Conservation (phyloP, 192 early-diverging fungal genomes). For the Dispira parvispora region DNA sequence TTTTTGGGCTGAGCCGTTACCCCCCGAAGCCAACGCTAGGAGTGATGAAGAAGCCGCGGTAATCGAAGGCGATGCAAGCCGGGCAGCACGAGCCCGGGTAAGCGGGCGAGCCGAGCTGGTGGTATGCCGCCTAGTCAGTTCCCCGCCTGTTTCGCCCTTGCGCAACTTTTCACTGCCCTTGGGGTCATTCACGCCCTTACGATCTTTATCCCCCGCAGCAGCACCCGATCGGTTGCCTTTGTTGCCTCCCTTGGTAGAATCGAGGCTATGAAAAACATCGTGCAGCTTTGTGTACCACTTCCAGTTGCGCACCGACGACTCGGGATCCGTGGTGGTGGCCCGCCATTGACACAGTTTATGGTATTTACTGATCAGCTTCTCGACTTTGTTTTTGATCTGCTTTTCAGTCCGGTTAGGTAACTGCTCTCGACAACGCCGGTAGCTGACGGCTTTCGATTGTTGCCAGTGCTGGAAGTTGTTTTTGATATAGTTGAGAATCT, state of each 20-base stretch:
- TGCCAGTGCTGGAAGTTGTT: slow-evolving; percentile 11
- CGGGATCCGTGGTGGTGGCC: slow-evolving; percentile 6
- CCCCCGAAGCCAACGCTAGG: background rate
- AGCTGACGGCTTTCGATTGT: slow-evolving; percentile 10
- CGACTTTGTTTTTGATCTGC: slow-evolving; percentile 11
- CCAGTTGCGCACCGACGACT: slow-evolving; percentile 5
- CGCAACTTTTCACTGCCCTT: no score
- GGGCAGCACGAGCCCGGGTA: background rate
- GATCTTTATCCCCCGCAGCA: no score
- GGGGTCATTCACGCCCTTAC: no score
- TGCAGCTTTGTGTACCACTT: slow-evolving; percentile 12
- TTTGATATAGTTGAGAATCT: slow-evolving; percentile 9
- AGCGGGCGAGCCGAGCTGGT: background rate
- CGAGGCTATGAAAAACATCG: slow-evolving; percentile 5
- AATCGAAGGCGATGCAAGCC: slow-evolving; percentile 6
- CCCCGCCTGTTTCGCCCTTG: background rate
- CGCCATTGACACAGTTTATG: slow-evolving; percentile 9
- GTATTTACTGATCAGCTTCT: slow-evolving; percentile 10
- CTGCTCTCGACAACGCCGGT: slow-evolving; percentile 10
- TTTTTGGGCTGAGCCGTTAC: no score
- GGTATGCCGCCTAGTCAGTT: background rate
- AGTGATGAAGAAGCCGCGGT: slow-evolving; percentile 10
- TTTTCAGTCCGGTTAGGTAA: slow-evolving; percentile 10
- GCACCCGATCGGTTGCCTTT: background rate
- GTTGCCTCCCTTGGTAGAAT: background rate